These are phyloP conservation scores for Niveomyces coronatus DNA, from an alignment of 2,329 filamentous ascomycete genomes.

Conservation along the genomic window DNA sequence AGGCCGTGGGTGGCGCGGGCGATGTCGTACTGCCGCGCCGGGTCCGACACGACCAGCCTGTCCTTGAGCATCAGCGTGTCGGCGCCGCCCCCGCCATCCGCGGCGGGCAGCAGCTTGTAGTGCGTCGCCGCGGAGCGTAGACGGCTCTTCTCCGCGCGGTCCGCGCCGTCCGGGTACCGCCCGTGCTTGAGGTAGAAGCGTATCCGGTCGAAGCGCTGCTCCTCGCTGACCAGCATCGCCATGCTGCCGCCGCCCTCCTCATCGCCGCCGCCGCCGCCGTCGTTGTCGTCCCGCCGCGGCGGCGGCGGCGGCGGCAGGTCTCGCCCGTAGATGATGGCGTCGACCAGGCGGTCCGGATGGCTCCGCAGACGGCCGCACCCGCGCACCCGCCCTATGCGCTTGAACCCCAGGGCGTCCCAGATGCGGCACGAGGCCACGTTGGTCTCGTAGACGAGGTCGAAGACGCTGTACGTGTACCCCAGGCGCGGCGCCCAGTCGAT, in stretches of 20 bases:
- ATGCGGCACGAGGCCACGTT: conserved; percentile 84
- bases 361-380: conserved; percentile 60
- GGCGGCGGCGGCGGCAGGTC: conserved; percentile 34
- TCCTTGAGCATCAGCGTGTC: conserved; percentile 93
- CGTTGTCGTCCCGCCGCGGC: background rate
- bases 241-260: conserved; percentile 21
- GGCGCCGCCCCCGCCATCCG: too few relatives aligned
- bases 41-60: conserved; percentile 92
- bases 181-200: conserved; percentile 92
- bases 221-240: conserved; percentile 72
- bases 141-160: conserved; percentile 90
- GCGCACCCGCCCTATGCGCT: conserved; percentile 77
- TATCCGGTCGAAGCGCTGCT: conserved; percentile 98
- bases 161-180: conserved; percentile 86
- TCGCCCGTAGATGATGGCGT: conserved; percentile 70
- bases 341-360: conserved; percentile 56
- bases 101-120: conserved; percentile 79
- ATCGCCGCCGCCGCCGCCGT: conserved; percentile 34
- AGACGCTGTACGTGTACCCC: conserved; percentile 86
- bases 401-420: conserved; percentile 88
- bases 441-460: conserved; percentile 90
- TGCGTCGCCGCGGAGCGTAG: conserved; percentile 89
- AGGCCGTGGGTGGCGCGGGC: conserved; percentile 63
- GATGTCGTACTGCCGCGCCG: conserved; percentile 82
- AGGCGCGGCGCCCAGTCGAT: conserved; percentile 69